These are phyloP conservation scores for Saccharum hybrid DNA, from an alignment of 202 grass and related monocot genomes.

Conservation along the genomic window DNA sequence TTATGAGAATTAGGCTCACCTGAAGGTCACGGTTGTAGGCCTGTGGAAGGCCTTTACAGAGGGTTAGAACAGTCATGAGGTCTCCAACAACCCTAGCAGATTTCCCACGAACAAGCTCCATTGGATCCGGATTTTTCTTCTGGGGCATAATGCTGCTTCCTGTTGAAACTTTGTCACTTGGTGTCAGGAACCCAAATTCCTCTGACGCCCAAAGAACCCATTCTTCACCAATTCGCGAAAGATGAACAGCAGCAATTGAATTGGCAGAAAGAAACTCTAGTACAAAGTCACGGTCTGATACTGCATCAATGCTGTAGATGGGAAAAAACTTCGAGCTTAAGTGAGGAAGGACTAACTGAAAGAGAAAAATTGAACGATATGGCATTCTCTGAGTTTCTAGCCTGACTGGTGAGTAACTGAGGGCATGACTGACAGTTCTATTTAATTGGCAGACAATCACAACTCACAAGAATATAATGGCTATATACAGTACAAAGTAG, in stretches of 20 bases:
- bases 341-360: background rate
- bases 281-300: conserved; percentile 96
- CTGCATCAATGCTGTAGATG: conserved; percentile 82
- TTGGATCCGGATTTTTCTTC: conserved; percentile 98
- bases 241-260: conserved; percentile 82
- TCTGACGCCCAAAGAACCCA: conserved; percentile 99
- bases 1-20: conserved; percentile 42
- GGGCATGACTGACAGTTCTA: background rate
- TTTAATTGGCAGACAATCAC: background rate
- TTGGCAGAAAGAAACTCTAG: conserved; percentile 89
- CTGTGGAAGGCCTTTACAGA: conserved; percentile 96
- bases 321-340: background rate
- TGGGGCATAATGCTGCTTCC: conserved; percentile 99
- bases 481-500: background rate
- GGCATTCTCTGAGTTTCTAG: background rate
- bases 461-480: background rate
- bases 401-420: background rate
- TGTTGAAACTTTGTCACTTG: conserved; percentile 91
- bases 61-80: conserved; percentile 76
- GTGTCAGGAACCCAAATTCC: conserved; percentile 91
- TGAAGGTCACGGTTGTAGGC: conserved; percentile 96
- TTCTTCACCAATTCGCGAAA: conserved; percentile 96
- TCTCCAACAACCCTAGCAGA: conserved; percentile 95
- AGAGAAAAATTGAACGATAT: background rate
- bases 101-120: conserved; percentile 99